phyloP scores from a whole-genome alignment of 2,329 filamentous ascomycete genomes.

The Talaromyces atroroseus region DNA sequence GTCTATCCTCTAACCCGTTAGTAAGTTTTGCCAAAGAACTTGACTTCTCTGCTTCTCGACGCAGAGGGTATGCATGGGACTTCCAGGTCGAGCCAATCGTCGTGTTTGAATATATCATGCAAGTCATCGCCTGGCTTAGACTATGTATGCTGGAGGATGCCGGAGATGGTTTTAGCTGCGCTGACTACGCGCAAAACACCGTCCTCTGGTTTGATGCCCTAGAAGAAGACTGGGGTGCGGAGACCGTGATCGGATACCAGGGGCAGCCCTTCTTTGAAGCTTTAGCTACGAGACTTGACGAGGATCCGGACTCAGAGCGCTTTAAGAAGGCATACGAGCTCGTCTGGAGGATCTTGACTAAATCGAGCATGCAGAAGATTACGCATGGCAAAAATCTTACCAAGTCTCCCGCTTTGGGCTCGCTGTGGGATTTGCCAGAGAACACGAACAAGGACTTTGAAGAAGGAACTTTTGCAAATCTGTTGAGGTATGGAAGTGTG shows the following conservation, averaged over 20 bases:
- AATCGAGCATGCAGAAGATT: constrained; percentile 24
- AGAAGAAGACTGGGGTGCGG: constrained; percentile 18
- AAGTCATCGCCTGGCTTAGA: constrained; percentile 36
- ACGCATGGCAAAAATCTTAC: constrained; percentile 25
- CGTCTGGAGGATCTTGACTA: constrained; percentile 20
- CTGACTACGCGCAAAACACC: constrained; percentile 25
- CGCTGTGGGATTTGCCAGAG: constrained; percentile 23
- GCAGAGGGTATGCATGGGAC: constrained; percentile 10
- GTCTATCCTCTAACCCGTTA: constrained; percentile 24
- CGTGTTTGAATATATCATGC: constrained; percentile 33
- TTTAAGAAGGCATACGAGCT: constrained; percentile 26
- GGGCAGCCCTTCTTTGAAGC: constrained; percentile 23
- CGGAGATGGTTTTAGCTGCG: constrained; percentile 26
- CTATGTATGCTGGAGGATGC: constrained; percentile 28
- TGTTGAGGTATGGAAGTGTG: constrained; percentile 25
- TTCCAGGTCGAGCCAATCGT: constrained; percentile 18
- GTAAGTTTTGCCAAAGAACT: constrained; percentile 10
- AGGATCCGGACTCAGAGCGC: constrained; percentile 20
- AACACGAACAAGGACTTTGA: constrained; percentile 21
- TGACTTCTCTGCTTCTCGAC: constrained; percentile 5
- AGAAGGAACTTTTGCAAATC: constrained; percentile 25
- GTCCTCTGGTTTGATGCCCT: constrained; percentile 23
- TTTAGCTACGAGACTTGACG: constrained; percentile 21
- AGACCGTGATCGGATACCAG: constrained; percentile 23
- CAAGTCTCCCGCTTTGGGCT: constrained; percentile 17